A percentile compares a stretch with the other conserved stretches of the same genome.
Conservation (phyloP, 2,329 filamentous ascomycete genomes). For the Penicillium sp. region DNA sequence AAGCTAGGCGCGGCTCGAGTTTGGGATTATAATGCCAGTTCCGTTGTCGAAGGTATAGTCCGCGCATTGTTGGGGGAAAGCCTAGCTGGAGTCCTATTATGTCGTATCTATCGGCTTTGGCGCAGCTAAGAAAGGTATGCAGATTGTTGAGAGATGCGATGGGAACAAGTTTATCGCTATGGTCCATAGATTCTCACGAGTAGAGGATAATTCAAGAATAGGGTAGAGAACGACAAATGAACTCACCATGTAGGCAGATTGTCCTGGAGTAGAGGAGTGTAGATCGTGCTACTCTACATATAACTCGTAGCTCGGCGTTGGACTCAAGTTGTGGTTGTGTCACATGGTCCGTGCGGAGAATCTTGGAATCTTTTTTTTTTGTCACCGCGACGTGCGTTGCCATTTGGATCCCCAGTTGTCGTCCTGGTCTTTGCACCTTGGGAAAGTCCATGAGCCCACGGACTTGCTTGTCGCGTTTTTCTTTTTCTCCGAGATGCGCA, state of each 20-base stretch:
- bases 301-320: not conserved
- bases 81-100: not conserved
- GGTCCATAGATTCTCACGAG: not conserved
- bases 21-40: not conserved
- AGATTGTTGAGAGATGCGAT: not conserved
- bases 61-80: not conserved
- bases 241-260: too few species aligned
- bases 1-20: not conserved
- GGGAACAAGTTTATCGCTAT: not conserved
- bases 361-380: conserved; percentile 20
- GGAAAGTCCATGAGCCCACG: conserved; percentile 19
- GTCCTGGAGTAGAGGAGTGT: too few species aligned
- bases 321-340: not conserved
- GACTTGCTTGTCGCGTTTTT: conserved; percentile 3
- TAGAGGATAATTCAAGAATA: too few species aligned
- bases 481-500: conserved; percentile 12
- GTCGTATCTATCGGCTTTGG: not conserved
- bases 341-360: conserved; percentile 24
- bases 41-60: not conserved
- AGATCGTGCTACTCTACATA: too few species aligned
- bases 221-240: too few species aligned
- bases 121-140: not conserved
- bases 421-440: not conserved
- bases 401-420: not conserved
- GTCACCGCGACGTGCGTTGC: not conserved